A percentile compares a stretch with the other conserved stretches of the same genome.
Conservation (phyloP, 129 eudicot species). For the Ambrosia artemisiifolia region DNA sequence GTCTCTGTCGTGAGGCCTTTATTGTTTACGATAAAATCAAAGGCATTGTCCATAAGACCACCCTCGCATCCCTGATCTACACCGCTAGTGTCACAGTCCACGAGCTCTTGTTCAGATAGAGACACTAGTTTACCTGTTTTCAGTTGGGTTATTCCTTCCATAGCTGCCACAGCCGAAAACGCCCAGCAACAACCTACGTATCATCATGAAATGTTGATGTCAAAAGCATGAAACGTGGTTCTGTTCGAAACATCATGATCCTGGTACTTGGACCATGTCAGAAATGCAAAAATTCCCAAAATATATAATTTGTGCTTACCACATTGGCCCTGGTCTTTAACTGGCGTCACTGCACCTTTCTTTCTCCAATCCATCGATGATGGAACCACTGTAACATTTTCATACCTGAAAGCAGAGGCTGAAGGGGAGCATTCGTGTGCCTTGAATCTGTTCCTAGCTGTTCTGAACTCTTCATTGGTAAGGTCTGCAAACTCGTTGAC, state of each 20-base stretch:
- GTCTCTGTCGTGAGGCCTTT: not conserved
- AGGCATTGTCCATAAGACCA: not conserved
- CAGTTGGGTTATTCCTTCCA: not conserved
- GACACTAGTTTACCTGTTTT: not conserved
- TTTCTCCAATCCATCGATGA: not conserved
- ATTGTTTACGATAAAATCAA: not conserved
- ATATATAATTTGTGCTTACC: not conserved
- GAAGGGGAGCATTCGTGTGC: slow-evolving; percentile 24
- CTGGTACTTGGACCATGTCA: not conserved
- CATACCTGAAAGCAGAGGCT: not conserved
- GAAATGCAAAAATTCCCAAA: not conserved
- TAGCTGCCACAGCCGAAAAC: not conserved
- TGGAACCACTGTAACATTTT: not conserved
- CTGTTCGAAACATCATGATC: not conserved
- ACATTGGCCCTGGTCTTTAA: not conserved
- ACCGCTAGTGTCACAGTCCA: not conserved
- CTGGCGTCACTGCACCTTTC: not conserved
- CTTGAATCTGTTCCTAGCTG: slow-evolving; percentile 23
- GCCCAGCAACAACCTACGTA: not conserved
- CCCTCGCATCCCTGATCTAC: not conserved
- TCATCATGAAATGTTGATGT: not conserved
- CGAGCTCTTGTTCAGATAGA: not conserved
- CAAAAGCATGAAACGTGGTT: not conserved
- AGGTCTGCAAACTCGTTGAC: slow-evolving; percentile 37
- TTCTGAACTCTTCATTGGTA: slow-evolving; percentile 34